These are phyloP conservation scores for Beauveria caledonica DNA, from an alignment of 2,329 filamentous ascomycete species.

Conservation along the genomic window DNA sequence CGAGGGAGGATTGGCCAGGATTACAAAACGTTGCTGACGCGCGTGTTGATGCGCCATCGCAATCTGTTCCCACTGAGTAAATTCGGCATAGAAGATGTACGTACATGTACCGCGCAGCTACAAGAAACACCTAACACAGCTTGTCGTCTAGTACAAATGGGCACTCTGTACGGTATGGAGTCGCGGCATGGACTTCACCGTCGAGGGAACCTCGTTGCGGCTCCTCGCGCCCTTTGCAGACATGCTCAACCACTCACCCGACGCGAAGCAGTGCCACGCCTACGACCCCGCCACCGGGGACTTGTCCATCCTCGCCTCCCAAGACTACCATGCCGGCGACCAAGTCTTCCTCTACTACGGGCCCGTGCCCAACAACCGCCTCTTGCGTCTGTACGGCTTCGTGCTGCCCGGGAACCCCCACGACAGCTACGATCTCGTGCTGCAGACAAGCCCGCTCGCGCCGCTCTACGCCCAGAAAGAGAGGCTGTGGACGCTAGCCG, in stretches of 20 bases:
- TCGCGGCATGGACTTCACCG: constrained; percentile 27
- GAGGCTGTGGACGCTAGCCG: constrained; percentile 25
- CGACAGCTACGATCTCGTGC: constrained; percentile 29
- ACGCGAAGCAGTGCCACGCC: constrained; percentile 26
- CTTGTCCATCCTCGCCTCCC: constrained; percentile 20
- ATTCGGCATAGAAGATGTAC: constrained; percentile 26
- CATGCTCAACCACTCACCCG: constrained; percentile 29
- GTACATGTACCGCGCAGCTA: background rate
- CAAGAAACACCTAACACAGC: too few relatives aligned
- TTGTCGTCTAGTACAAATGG: constrained; percentile 24
- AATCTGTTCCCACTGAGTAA: constrained; percentile 25
- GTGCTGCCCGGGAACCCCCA: constrained; percentile 27
- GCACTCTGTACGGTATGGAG: constrained; percentile 20
- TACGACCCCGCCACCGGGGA: constrained; percentile 24
- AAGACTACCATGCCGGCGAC: constrained; percentile 24
- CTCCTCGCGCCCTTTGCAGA: constrained; percentile 26
- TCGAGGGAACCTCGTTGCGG: background rate
- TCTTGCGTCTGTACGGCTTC: constrained; percentile 30
- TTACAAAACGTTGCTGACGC: constrained; percentile 21
- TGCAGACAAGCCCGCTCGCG: constrained; percentile 25
- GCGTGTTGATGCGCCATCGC: constrained; percentile 21
- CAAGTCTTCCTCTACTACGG: constrained; percentile 29
- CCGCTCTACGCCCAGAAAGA: constrained; percentile 27
- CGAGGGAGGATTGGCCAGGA: constrained; percentile 22
- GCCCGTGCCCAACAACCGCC: constrained; percentile 25